Percentiles rank a stretch among this genome's conserved stretches.
phyloP scores from a whole-genome alignment of 2,329 filamentous ascomycete species.

The Sphaerulina populicola region DNA sequence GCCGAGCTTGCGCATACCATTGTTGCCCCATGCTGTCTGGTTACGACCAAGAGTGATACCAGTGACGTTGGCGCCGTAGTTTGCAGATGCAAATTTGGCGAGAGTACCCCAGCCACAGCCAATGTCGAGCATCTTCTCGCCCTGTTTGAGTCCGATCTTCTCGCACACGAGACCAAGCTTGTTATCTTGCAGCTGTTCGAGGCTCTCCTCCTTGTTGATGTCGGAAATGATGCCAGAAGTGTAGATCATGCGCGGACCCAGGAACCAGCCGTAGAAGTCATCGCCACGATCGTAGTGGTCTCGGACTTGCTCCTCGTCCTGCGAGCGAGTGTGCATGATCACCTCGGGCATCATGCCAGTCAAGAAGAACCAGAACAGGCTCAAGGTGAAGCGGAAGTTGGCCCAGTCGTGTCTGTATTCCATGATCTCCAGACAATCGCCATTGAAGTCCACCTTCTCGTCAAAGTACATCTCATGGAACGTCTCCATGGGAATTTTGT shows the following conservation, averaged over 20 bases:
- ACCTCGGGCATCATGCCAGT: conserved; percentile 81
- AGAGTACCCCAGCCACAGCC: conserved; percentile 98
- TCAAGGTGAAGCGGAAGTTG: conserved; percentile 80
- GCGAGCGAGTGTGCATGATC: conserved; percentile 83
- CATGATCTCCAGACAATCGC: conserved; percentile 76
- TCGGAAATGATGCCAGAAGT: conserved; percentile 91
- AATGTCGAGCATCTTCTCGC: conserved; percentile 82
- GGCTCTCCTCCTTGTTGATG: conserved; percentile 73
- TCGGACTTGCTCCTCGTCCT: conserved; percentile 96
- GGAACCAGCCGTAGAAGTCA: conserved; percentile 98
- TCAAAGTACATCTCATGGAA: conserved; percentile 99
- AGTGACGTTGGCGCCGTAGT: conserved; percentile 78
- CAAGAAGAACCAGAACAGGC: conserved; percentile 81
- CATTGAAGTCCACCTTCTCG: conserved; percentile 89
- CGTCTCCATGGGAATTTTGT: conserved; percentile 81
- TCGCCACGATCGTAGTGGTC: conserved; percentile 97
- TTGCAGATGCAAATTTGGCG: conserved; percentile 81
- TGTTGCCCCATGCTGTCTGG: conserved; percentile 95
- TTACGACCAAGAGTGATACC: conserved; percentile 93
- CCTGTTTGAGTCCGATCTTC: conserved; percentile 77
- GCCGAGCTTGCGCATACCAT: conserved; percentile 70
- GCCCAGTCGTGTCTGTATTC: conserved; percentile 98
- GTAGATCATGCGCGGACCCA: conserved; percentile 98
- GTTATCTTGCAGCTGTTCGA: conserved; percentile 96
- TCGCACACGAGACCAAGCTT: conserved; percentile 92